These are phyloP conservation scores for Zarea fungicola DNA, from an alignment of 2,329 filamentous ascomycete genomes.

Conservation along the genomic window DNA sequence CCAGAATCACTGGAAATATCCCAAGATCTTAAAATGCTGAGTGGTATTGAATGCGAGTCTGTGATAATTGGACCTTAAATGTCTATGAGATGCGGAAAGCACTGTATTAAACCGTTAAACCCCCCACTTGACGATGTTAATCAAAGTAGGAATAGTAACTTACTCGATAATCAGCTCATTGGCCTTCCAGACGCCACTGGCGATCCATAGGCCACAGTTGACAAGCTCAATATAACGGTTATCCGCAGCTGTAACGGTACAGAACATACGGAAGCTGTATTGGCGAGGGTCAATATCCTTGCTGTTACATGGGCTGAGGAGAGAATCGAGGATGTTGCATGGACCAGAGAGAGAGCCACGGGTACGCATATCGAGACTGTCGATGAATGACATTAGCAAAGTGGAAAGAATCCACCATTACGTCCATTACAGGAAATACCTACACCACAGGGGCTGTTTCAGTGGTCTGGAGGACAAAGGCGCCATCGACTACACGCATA, in stretches of 20 bases:
- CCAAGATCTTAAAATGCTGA: conserved; percentile 15
- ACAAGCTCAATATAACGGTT: conserved; percentile 43
- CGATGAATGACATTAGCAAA: too few species aligned
- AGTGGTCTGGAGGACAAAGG: conserved; percentile 43
- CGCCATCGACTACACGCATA: conserved; percentile 42
- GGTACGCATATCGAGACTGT: conserved; percentile 40
- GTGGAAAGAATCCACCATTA: too few species aligned
- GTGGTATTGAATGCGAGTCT: conserved; percentile 3
- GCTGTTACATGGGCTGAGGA: conserved; percentile 33
- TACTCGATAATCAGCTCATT: conserved; percentile 44
- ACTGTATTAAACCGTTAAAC: conserved; percentile 18
- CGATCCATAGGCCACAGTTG: conserved; percentile 46
- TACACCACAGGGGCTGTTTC: conserved; percentile 42
- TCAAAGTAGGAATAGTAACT: conserved; percentile 16
- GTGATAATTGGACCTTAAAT: too few species aligned
- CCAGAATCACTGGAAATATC: background rate
- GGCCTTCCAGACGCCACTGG: conserved; percentile 42
- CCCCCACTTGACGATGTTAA: background rate
- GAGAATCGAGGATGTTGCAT: conserved; percentile 36
- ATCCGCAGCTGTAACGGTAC: conserved; percentile 46
- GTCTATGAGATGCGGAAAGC: conserved; percentile 31
- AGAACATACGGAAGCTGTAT: conserved; percentile 45
- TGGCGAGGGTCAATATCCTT: conserved; percentile 37
- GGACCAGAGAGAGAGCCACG: conserved; percentile 43
- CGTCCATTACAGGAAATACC: too few species aligned